Evolutionary conservation across 1,284 basidiomycete genomes (phyloP).

Genomic region (Schizophyllum amplum): DNA sequence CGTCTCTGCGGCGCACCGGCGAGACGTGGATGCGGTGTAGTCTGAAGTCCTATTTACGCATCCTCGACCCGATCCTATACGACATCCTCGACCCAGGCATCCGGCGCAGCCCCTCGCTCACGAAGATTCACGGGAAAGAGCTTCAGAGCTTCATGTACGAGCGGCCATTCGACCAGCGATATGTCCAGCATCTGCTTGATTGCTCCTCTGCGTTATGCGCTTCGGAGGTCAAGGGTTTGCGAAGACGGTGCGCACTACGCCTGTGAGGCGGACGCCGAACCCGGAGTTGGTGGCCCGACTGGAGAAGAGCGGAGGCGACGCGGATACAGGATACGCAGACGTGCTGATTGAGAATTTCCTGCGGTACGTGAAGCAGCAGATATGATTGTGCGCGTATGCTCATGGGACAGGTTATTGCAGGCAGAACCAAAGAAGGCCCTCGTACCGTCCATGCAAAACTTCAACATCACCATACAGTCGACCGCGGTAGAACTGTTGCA

Average conservation of each 20-base stretch:
- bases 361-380: conserved; percentile 37
- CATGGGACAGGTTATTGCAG: conserved; percentile 60
- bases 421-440: conserved; percentile 57
- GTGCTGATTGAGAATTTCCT: conserved; percentile 61
- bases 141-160: conserved; percentile 63
- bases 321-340: conserved; percentile 50
- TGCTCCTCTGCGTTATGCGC: conserved; percentile 69
- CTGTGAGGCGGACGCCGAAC: conserved; percentile 56
- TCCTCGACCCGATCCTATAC: conserved; percentile 81
- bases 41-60: conserved; percentile 82
- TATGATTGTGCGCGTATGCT: neutral
- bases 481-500: conserved; percentile 78
- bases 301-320: conserved; percentile 20
- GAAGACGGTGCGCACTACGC: conserved; percentile 55
- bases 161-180: conserved; percentile 70
- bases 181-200: conserved; percentile 65
- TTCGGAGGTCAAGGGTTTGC: conserved; percentile 87
- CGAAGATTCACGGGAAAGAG: conserved; percentile 56
- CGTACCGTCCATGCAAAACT: conserved; percentile 43
- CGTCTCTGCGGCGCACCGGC: conserved; percentile 64
- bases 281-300: conserved; percentile 50
- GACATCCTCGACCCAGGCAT: conserved; percentile 70
- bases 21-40: conserved; percentile 96
- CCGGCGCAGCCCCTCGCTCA: conserved; percentile 37
- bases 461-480: conserved; percentile 65